Base-by-base conservation (phyloP, 2,329 filamentous ascomycete genomes). In the Kalaharituber pfeilii region DNA sequence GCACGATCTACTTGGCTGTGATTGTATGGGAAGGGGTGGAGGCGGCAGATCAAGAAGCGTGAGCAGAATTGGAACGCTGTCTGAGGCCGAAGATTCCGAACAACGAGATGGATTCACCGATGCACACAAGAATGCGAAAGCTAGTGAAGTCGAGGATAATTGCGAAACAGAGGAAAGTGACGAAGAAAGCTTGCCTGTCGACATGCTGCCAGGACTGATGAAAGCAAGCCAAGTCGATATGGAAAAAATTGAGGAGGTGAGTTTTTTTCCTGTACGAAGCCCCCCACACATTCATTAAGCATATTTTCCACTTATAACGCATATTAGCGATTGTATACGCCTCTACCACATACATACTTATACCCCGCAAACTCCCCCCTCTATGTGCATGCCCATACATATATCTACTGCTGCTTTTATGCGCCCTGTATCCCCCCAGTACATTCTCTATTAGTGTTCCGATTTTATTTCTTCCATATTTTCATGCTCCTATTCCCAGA, bases 1-100 rank as follows among this genome's bases (percentile, higher is more conserved):
- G 2, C 82, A 85, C 64, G 77, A 82, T 51, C 67, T 84, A 1
- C 67, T 85, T 0, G 75, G 74, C 0, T 85, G 82, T 66, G 66
- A 67, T 1, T 85, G 82, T 63, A 73, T 71, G 5, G 80, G 80
- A 0, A 69, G 65, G 7, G 80, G 79, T 24, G 42, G 42, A 22
- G 20, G 13, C 20, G n/a, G n/a, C n/a, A n/a, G n/a, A n/a, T n/a
- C n/a, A n/a, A n/a, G n/a, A n/a, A 9, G 33, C 8, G 50, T 53
- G 66, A 68, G 36, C 61, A 60, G 11, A 61, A 57, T 5, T 59
- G 62, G 13, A 62, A 64, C 2, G 11, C n/a, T 15, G 4, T 13
- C 15, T 20, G 42, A 22, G 25, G 42, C 42, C 11, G 11, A 15
- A 13, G 24, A 47, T 25, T 55, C 66, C 60, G 25, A 60, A 60